Evolutionary conservation across 495 filamentous ascomycete species (phyloP).

Genomic region (Podospora pseudopauciseta): DNA sequence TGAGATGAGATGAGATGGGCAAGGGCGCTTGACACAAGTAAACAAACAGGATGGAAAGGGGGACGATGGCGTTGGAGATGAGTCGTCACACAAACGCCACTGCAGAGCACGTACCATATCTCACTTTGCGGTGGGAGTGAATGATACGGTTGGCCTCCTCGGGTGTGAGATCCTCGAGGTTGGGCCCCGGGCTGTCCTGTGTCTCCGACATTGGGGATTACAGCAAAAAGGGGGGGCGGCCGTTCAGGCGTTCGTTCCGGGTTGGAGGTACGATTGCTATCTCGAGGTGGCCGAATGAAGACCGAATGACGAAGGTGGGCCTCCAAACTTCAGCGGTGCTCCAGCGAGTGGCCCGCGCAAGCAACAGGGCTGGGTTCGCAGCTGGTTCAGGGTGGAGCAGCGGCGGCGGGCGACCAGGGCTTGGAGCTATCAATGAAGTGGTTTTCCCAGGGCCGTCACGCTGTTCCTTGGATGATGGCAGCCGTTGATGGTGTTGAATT

Average conservation of each 20-base stretch:
- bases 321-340: background rate
- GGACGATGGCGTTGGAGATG: background rate
- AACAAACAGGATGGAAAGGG: background rate
- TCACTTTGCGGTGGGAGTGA: conserved; percentile 56
- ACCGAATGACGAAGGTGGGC: conserved; percentile 16
- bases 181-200: conserved; percentile 29
- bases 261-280: background rate
- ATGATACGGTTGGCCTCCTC: conserved; percentile 58
- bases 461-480: background rate
- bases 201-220: conserved; percentile 32
- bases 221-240: conserved; percentile 1
- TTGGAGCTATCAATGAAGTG: background rate
- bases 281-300: conserved; percentile 15
- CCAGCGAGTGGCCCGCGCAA: background rate
- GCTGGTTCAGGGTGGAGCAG: background rate
- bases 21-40: background rate
- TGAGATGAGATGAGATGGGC: background rate
- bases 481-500: conserved; percentile 22
- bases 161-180: conserved; percentile 49
- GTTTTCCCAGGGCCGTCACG: background rate
- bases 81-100: too few relatives aligned
- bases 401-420: background rate
- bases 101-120: conserved; percentile 48
- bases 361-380: background rate
- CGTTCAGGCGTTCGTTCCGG: background rate